Percentiles rank a stretch among this genome's conserved stretches.
These are phyloP conservation scores for Lentinula guzmanii DNA, from an alignment of 768 basidiomycete genomes.

Conservation along the genomic window DNA sequence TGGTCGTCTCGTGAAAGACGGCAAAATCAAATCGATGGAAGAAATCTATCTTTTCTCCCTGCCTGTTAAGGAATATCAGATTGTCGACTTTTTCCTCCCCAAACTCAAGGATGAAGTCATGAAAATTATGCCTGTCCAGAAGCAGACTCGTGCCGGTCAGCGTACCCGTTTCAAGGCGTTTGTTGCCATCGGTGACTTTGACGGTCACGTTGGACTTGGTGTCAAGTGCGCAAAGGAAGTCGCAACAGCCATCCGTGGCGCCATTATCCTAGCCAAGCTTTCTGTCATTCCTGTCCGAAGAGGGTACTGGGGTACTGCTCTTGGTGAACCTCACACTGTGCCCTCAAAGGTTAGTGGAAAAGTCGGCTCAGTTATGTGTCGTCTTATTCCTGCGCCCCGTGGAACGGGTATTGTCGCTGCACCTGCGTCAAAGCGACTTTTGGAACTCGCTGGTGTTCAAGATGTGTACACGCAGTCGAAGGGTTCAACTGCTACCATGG, in stretches of 20 bases:
- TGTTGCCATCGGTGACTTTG: constrained; percentile 98
- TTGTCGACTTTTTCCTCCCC: constrained; percentile 98
- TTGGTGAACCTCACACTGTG: constrained; percentile 98
- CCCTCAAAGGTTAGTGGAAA: constrained; percentile 98
- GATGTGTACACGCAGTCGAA: constrained; percentile 98
- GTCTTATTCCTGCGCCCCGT: constrained; percentile 95
- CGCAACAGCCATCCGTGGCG: constrained; percentile 98
- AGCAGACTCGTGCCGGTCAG: constrained; percentile 99
- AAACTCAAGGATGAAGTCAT: constrained; percentile 99
- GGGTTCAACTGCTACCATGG: constrained; percentile 98
- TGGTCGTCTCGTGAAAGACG: constrained; percentile 97
- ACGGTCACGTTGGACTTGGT: constrained; percentile 98
- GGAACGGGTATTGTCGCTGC: constrained; percentile 99
- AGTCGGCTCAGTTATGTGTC: constrained; percentile 98
- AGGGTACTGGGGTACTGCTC: constrained; percentile 99
- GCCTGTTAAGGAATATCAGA: constrained; percentile 99
- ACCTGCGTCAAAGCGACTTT: constrained; percentile 91
- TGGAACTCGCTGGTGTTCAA: constrained; percentile 96
- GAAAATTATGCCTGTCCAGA: constrained; percentile 99
- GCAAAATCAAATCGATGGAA: constrained; percentile 99
- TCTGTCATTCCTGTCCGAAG: constrained; percentile 96
- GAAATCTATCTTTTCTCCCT: constrained; percentile 99
- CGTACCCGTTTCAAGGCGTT: constrained; percentile 99
- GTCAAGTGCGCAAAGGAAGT: constrained; percentile 99
- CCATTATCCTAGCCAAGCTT: constrained; percentile 98